phyloP scores from a whole-genome alignment of 345 rosid genomes.

The Populus ilicifolia region DNA sequence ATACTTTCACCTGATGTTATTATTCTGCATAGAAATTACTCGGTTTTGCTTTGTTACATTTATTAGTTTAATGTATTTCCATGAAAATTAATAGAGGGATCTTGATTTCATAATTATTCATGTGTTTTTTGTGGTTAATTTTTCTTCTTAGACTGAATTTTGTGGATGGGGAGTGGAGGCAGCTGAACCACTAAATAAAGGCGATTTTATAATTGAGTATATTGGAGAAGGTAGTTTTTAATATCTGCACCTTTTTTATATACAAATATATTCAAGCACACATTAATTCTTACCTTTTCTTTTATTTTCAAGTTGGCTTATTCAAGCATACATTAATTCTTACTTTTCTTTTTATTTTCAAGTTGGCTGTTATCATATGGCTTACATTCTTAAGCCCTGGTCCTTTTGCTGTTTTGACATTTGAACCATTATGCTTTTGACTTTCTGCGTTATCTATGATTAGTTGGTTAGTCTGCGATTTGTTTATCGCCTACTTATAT shows the following conservation, averaged over 20 bases:
- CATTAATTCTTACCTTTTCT: not conserved
- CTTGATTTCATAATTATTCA: not conserved
- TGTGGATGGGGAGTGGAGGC: constrained; percentile 99
- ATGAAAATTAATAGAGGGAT: not conserved
- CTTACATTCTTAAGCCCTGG: no score
- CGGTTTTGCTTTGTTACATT: constrained; percentile 1
- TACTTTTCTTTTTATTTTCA: not conserved
- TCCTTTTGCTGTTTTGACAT: not conserved
- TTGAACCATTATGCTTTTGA: no score
- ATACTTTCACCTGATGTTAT: not conserved
- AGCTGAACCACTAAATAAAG: constrained; percentile 64
- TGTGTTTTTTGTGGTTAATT: constrained; percentile 7
- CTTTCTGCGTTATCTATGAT: no score
- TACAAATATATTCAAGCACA: not conserved
- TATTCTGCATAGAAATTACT: not conserved
- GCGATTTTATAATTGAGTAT: constrained; percentile 83
- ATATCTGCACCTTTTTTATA: not conserved
- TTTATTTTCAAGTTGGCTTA: not conserved
- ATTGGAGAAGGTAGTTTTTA: constrained; percentile 79
- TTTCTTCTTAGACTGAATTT: constrained; percentile 56
- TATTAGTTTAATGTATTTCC: not conserved
- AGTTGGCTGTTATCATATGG: not conserved
- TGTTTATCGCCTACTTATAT: not conserved
- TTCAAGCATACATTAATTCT: not conserved
- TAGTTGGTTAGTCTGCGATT: not conserved